phyloP scores from a whole-genome alignment of 2,329 filamentous ascomycete genomes.

The Zymoseptoria ardabiliae region DNA sequence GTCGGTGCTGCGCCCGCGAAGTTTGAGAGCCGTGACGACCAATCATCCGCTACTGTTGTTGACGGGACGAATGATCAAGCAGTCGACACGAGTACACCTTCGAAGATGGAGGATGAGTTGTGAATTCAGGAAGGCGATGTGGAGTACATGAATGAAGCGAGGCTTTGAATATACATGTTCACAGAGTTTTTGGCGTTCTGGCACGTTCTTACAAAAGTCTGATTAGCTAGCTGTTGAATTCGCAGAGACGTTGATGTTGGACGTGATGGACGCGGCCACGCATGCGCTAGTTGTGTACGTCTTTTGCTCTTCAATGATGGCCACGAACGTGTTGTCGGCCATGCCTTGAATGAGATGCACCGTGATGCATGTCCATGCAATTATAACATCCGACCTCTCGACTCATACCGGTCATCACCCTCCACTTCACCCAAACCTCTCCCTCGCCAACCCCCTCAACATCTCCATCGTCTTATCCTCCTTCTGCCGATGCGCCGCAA shows the following conservation, averaged over 20 bases:
- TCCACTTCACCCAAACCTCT: conserved; percentile 58
- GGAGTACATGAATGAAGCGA: not conserved
- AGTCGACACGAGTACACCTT: not conserved
- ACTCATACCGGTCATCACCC: no score
- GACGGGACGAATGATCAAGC: not conserved
- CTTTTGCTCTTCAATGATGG: not conserved
- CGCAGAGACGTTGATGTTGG: not conserved
- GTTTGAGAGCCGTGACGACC: conserved; percentile 2
- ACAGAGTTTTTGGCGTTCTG: not conserved
- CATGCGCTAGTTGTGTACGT: not conserved
- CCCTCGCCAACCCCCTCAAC: conserved; percentile 68
- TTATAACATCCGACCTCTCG: not conserved
- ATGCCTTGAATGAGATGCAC: not conserved
- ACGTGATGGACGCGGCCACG: not conserved
- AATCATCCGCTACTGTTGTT: not conserved
- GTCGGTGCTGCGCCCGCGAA: conserved; percentile 17
- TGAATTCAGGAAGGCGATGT: not conserved
- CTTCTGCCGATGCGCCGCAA: conserved; percentile 62
- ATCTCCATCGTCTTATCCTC: conserved; percentile 81
- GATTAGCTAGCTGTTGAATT: not conserved
- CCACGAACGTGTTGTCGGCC: not conserved
- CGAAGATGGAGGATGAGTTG: not conserved
- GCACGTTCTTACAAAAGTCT: not conserved
- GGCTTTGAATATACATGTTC: not conserved
- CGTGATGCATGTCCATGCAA: not conserved